Base-by-base conservation (phyloP, 1,284 basidiomycete genomes). In the Puccinia hordei region DNA sequence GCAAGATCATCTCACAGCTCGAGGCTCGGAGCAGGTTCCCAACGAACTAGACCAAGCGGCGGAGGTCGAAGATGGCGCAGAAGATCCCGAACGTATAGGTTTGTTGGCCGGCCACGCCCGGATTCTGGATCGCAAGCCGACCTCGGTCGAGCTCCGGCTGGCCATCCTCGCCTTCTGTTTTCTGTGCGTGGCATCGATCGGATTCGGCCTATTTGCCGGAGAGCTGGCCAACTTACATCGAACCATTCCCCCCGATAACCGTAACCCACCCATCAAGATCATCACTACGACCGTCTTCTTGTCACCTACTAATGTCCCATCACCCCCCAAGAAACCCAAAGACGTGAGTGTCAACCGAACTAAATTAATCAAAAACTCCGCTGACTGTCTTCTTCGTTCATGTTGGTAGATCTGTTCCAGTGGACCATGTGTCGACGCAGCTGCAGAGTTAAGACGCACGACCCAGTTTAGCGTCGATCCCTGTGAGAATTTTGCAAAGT, bases 191-290 rank as follows among this genome's bases (percentile, higher is more conserved):
- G 41, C 41, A 19, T 46, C 74, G 9, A 66, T 76, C 33, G 74
- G 74, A 22, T 76, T 76, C 59, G 74, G 74, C 46, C 49, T 76
- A 2, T 76, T 76, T 30, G 74, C 61, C 13, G 74, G 74, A 0
- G 74, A 76, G 33, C 19, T 49, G 12, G n/a, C 41, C 38, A 65
- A 53, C 27, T 65, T 63, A 2, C 33, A 49, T 15, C 44, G 35
- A 49, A 46, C 63, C 17, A 6, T 24, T 24, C 55, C 59, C 10
- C 35, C 27, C 51, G 30, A 61, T 22, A 24, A 73, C 10, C 13
- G 8, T 19, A 10, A 35, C n/a, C 44, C 35, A 17, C 53, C 53
- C 17, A 8, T 27, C 27, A 46, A 51, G 27, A 51, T 69, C 46
- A 12, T 74, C 55, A 57, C 38, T 8, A 38, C 59, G 8, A 74